Conservation (phyloP, 1,139 yeast genomes). For the Magnusiomyces fungicola region DNA sequence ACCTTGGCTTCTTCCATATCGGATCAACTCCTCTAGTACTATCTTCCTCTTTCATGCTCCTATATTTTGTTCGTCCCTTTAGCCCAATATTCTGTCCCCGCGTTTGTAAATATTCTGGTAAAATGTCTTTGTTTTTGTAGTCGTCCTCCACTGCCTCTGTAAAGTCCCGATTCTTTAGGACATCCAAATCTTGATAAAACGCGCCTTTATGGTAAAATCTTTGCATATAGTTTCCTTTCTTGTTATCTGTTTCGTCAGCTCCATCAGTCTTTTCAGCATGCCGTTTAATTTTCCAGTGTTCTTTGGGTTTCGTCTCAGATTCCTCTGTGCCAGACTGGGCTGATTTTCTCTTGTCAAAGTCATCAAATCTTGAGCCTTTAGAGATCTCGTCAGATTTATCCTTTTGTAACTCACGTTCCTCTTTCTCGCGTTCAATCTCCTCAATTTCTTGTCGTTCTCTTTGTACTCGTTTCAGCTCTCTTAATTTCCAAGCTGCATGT, state of each 20-base stretch:
- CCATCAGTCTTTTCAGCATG: conserved; percentile 8
- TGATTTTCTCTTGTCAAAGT: not conserved
- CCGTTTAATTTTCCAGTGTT: not conserved
- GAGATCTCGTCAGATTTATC: conserved; percentile 22
- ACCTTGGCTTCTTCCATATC: not conserved
- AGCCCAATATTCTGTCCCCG: conserved; percentile 24
- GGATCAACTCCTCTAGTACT: conserved; percentile 18
- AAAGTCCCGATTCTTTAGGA: conserved; percentile 29
- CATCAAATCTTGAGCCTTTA: conserved; percentile 16
- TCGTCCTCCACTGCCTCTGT: conserved; percentile 27
- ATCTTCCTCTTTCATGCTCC: conserved; percentile 26
- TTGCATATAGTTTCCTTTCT: conserved; percentile 22
- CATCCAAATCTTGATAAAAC: conserved; percentile 31
- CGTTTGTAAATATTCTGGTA: conserved; percentile 30
- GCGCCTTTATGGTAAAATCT: conserved; percentile 34
- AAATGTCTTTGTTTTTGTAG: conserved; percentile 25
- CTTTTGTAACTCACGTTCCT: conserved; percentile 34
- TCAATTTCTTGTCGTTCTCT: conserved; percentile 39
- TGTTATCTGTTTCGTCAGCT: conserved; percentile 16
- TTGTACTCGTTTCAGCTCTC: conserved; percentile 38
- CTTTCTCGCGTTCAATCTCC: conserved; percentile 36
- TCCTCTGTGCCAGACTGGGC: not conserved
- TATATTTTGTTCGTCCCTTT: conserved; percentile 25
- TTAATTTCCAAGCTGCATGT: conserved; percentile 39
- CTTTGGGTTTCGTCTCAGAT: not conserved